Evolutionary conservation across 352 stramenopile species (phyloP).

Genomic region (Hyaloperonospora arabidopsidis): DNA sequence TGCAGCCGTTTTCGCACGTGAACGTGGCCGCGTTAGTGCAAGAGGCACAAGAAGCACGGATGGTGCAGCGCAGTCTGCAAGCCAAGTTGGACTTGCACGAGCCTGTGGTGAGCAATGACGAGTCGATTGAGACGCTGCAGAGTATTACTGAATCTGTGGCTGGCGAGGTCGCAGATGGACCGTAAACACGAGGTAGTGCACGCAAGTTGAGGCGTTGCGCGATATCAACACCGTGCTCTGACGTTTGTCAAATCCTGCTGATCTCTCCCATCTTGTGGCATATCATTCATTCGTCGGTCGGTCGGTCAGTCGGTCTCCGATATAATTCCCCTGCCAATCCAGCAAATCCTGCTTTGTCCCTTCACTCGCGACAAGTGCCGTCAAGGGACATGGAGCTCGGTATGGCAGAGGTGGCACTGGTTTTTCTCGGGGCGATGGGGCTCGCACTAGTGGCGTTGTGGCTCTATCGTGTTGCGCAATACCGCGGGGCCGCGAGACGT

Average conservation of each 20-base stretch:
- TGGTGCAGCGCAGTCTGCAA: slow-evolving; percentile 65
- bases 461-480: slow-evolving; percentile 54
- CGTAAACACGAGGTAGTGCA: too few species aligned
- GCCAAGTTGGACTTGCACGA: slow-evolving; percentile 32
- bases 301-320: too few species aligned
- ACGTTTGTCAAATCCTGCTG: not conserved
- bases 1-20: slow-evolving; percentile 59
- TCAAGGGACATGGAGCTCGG: slow-evolving; percentile 33
- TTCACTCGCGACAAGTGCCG: slow-evolving; percentile 13
- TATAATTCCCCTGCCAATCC: too few species aligned
- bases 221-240: too few species aligned
- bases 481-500: slow-evolving; percentile 45
- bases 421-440: slow-evolving; percentile 31
- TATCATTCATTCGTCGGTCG: not conserved
- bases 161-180: slow-evolving; percentile 14
- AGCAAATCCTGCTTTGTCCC: too few species aligned
- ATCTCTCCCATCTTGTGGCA: not conserved
- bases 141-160: slow-evolving; percentile 24
- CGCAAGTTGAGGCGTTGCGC: too few species aligned
- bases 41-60: slow-evolving; percentile 60
- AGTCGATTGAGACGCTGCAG: not conserved
- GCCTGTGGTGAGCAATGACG: not conserved
- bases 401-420: slow-evolving; percentile 35
- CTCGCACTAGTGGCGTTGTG: slow-evolving; percentile 42
- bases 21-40: slow-evolving; percentile 56